Evolutionary conservation across 495 filamentous ascomycete species (phyloP).

Genomic region (Xylaria castorea): DNA sequence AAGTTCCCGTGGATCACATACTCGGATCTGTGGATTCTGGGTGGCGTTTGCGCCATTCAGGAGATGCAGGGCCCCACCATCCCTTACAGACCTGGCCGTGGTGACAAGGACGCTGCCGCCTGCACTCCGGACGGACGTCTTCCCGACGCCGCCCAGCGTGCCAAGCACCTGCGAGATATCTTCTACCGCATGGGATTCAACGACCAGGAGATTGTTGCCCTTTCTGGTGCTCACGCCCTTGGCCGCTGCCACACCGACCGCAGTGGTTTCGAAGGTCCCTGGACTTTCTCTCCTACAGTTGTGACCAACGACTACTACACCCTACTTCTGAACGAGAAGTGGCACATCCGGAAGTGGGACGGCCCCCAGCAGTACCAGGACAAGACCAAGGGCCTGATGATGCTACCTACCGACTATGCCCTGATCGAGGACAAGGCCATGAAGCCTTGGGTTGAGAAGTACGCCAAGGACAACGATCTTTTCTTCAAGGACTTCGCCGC

Average conservation of each 20-base stretch:
- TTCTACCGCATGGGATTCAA: constrained; percentile 98
- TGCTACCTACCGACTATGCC: constrained; percentile 92
- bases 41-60: constrained; percentile 84
- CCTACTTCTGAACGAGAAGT: constrained; percentile 89
- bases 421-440: constrained; percentile 89
- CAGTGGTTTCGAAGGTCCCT: constrained; percentile 88
- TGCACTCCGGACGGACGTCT: constrained; percentile 97
- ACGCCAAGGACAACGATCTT: constrained; percentile 86
- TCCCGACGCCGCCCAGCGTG: constrained; percentile 82
- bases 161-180: constrained; percentile 86
- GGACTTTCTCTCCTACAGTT: constrained; percentile 95
- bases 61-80: constrained; percentile 91
- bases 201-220: constrained; percentile 94
- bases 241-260: constrained; percentile 92
- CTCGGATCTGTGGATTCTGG: constrained; percentile 96
- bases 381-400: constrained; percentile 88
- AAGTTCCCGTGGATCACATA: constrained; percentile 96
- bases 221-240: constrained; percentile 88
- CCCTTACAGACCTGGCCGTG: constrained; percentile 88
- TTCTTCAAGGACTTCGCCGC: constrained; percentile 95
- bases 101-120: constrained; percentile 79
- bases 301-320: constrained; percentile 95
- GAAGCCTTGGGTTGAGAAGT: constrained; percentile 82
- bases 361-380: constrained; percentile 86
- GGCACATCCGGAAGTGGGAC: constrained; percentile 91